Conservation (phyloP, 495 filamentous ascomycete genomes). For the Hypoxylon fuscum region DNA sequence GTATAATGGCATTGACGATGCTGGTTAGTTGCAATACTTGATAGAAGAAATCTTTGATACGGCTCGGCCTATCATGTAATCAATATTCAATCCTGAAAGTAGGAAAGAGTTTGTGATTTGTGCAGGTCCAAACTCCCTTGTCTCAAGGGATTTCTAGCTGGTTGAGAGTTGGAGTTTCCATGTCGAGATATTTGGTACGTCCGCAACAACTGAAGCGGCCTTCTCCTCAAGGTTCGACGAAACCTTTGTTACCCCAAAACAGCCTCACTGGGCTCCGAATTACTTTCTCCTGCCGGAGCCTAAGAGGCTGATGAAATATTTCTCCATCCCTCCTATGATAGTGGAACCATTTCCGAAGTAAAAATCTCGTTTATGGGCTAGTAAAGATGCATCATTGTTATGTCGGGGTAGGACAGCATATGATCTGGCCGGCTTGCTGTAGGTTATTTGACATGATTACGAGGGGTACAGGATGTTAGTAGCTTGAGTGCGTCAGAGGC, state of each 20-base stretch:
- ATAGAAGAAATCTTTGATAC: too few relatives aligned
- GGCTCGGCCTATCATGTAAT: not conserved
- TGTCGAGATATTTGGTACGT: not conserved
- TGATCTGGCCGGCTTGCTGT: conserved; percentile 6
- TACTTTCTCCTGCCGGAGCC: not conserved
- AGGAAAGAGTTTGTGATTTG: conserved; percentile 11
- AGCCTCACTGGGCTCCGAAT: not conserved
- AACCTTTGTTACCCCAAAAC: not conserved
- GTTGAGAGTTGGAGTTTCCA: conserved; percentile 3
- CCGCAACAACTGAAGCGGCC: not conserved
- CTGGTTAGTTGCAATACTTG: not conserved
- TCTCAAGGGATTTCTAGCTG: not conserved
- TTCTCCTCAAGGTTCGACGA: conserved; percentile 8
- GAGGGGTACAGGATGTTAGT: conserved; percentile 8
- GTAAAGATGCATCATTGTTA: conserved; percentile 20
- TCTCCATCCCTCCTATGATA: not conserved
- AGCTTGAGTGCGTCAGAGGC: conserved; percentile 34
- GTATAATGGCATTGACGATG: too few relatives aligned
- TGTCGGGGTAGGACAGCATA: conserved; percentile 26
- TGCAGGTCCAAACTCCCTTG: conserved; percentile 10
- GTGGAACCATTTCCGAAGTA: not conserved
- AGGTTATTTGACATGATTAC: conserved; percentile 16
- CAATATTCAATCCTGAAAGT: not conserved
- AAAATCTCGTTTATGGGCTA: not conserved
- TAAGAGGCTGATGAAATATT: not conserved